Conservation (phyloP, 208 protist genomes). For the Kentomonas sorsogonicus region DNA sequence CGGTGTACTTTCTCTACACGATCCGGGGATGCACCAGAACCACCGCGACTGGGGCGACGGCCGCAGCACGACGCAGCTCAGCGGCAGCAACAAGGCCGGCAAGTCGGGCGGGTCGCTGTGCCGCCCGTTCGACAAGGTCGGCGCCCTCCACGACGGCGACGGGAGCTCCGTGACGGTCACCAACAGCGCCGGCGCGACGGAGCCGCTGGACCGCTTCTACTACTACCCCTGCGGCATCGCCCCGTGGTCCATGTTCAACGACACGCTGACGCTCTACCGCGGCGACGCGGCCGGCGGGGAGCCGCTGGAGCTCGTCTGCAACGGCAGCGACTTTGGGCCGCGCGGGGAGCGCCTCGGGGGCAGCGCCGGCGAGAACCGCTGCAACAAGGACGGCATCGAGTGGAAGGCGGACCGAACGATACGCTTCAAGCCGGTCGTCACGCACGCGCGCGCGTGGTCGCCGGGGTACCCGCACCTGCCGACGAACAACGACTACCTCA, state of each 20-base stretch:
- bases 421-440: conserved; percentile 73
- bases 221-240: conserved; percentile 95
- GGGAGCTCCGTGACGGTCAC: conserved; percentile 20
- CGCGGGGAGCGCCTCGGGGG: conserved; percentile 35
- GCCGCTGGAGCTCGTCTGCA: conserved; percentile 54
- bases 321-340: conserved; percentile 59
- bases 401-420: conserved; percentile 86
- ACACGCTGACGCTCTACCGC: conserved; percentile 77
- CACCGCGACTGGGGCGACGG: conserved; percentile 90
- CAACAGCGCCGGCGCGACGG: conserved; percentile 6
- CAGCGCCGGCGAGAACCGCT: conserved; percentile 44
- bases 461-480: conserved; percentile 51
- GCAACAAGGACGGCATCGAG: conserved; percentile 81
- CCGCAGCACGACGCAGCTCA: conserved; percentile 50
- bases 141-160: conserved; percentile 23
- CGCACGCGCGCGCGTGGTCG: conserved; percentile 53
- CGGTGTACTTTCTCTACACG: conserved; percentile 97
- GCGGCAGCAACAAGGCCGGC: conserved; percentile 28
- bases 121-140: conserved; percentile 45
- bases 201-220: conserved; percentile 28
- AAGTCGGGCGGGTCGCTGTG: conserved; percentile 40
- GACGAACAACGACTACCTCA: conserved; percentile 72
- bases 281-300: conserved; percentile 18
- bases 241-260: conserved; percentile 96
- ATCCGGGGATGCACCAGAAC: conserved; percentile 97